These are phyloP conservation scores for Fonsecaea erecta DNA, from an alignment of 2,329 filamentous ascomycete genomes.

Conservation along the genomic window DNA sequence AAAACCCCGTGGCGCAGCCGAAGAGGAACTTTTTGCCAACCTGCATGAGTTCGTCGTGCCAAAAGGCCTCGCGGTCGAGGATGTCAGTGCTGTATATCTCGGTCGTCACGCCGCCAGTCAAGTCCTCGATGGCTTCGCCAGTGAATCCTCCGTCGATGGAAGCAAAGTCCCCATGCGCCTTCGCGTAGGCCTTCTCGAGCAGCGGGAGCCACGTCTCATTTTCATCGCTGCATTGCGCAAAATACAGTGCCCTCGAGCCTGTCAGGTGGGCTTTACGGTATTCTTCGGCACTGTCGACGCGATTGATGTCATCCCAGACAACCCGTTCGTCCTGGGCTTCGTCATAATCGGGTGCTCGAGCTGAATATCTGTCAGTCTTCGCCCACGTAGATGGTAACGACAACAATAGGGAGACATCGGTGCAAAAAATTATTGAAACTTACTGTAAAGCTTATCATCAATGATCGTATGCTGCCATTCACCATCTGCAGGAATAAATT, in stretches of 20 bases:
- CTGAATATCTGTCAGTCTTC: not conserved
- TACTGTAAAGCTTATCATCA: slow-evolving; percentile 80
- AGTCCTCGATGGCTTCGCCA: slow-evolving; percentile 64
- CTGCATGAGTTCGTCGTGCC: slow-evolving; percentile 77
- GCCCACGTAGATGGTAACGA: not conserved
- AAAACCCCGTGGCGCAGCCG: slow-evolving; percentile 53
- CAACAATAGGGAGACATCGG: not conserved
- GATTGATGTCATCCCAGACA: slow-evolving; percentile 74
- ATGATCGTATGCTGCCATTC: slow-evolving; percentile 92
- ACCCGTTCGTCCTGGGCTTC: slow-evolving; percentile 75
- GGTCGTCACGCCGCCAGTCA: slow-evolving; percentile 59
- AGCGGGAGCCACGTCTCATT: slow-evolving; percentile 84
- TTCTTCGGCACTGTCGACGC: slow-evolving; percentile 68
- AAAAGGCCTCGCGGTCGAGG: slow-evolving; percentile 75
- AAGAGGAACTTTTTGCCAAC: slow-evolving; percentile 76
- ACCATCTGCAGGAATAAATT: slow-evolving; percentile 61
- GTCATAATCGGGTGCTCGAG: slow-evolving; percentile 81
- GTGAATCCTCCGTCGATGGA: slow-evolving; percentile 76
- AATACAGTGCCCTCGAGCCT: slow-evolving; percentile 76
- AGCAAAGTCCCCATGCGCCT: slow-evolving; percentile 79
- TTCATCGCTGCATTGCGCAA: slow-evolving; percentile 73
- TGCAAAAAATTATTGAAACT: not conserved
- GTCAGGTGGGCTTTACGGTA: slow-evolving; percentile 74
- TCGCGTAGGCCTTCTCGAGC: slow-evolving; percentile 82
- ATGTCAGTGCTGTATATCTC: slow-evolving; percentile 54